These are phyloP conservation scores for Aureobasidium melanogenum DNA, from an alignment of 2,329 filamentous ascomycete genomes.

Conservation along the genomic window DNA sequence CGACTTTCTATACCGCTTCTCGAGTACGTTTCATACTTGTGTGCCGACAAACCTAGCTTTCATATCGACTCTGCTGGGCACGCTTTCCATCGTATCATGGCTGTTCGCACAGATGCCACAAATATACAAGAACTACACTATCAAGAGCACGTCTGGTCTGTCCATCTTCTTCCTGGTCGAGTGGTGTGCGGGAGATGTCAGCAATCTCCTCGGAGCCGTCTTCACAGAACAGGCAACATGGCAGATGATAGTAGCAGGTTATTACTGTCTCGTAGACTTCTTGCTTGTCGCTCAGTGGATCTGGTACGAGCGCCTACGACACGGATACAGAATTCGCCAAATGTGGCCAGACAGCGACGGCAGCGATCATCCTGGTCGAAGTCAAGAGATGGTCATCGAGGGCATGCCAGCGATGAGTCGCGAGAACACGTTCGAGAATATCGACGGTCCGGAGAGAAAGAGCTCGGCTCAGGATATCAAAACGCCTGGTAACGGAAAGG, in stretches of 20 bases:
- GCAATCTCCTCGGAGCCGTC: constrained; percentile 54
- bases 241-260: constrained; percentile 56
- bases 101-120: constrained; percentile 61
- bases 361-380: constrained; percentile 14
- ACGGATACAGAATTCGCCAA: constrained; percentile 36
- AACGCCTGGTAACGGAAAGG: constrained; percentile 11
- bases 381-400: constrained; percentile 23
- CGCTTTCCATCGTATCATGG: constrained; percentile 57
- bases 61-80: constrained; percentile 51
- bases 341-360: constrained; percentile 21
- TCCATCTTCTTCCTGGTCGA: constrained; percentile 57
- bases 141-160: constrained; percentile 56
- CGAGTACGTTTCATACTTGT: constrained; percentile 52
- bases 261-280: constrained; percentile 59
- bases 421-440: constrained; percentile 9
- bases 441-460: constrained; percentile 1
- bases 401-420: constrained; percentile 18
- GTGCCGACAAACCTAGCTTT: constrained; percentile 55
- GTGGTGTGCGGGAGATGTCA: constrained; percentile 57
- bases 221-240: constrained; percentile 57
- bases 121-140: constrained; percentile 58
- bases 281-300: constrained; percentile 55
- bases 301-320: constrained; percentile 54
- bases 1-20: constrained; percentile 48
- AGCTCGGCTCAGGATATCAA: constrained; percentile 14